Percentiles rank a stretch among this genome's conserved stretches.
Evolutionary conservation across 495 filamentous ascomycete genomes (phyloP).

Genomic region (Pyrenopolyporus hunteri): DNA sequence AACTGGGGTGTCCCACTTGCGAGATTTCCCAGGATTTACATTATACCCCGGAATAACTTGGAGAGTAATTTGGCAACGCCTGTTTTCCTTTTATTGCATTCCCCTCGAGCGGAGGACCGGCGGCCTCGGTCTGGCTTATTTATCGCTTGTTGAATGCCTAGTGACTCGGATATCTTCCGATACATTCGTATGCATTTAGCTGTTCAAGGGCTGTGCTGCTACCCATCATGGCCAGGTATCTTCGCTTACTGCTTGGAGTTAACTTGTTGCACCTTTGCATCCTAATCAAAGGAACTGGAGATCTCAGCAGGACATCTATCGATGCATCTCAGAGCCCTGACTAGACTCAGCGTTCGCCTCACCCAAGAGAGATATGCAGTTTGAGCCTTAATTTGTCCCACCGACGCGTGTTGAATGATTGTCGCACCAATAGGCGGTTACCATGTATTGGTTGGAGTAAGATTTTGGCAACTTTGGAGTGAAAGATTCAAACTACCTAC

Average conservation of each 20-base stretch:
- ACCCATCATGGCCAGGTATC: constrained; percentile 12
- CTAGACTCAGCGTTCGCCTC: constrained; percentile 27
- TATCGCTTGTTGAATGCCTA: constrained; percentile 1
- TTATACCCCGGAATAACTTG: constrained; percentile 16
- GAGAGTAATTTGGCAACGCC: background rate
- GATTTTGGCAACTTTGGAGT: constrained; percentile 13
- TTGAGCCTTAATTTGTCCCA: constrained; percentile 35
- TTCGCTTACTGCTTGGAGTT: constrained; percentile 20
- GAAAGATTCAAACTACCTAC: constrained; percentile 23
- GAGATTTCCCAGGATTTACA: constrained; percentile 9
- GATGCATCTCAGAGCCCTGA: constrained; percentile 23
- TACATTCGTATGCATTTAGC: constrained; percentile 12
- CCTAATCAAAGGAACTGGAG: constrained; percentile 13
- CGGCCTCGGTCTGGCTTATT: constrained; percentile 33
- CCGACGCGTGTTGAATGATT: constrained; percentile 11
- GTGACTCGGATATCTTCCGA: constrained; percentile 20
- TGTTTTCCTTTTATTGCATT: constrained; percentile 13
- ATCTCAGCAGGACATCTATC: constrained; percentile 13
- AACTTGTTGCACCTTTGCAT: constrained; percentile 14
- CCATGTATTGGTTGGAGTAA: constrained; percentile 18
- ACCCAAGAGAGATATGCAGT: constrained; percentile 24
- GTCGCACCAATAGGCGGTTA: constrained; percentile 21
- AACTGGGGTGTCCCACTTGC: constrained; percentile 25
- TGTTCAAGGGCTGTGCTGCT: constrained; percentile 16
- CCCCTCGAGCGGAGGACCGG: constrained; percentile 4